Evolutionary conservation across 208 protist species (phyloP), one percentile per base, ranked within the genome.

Genomic region (Trypanosoma brucei): DNA sequence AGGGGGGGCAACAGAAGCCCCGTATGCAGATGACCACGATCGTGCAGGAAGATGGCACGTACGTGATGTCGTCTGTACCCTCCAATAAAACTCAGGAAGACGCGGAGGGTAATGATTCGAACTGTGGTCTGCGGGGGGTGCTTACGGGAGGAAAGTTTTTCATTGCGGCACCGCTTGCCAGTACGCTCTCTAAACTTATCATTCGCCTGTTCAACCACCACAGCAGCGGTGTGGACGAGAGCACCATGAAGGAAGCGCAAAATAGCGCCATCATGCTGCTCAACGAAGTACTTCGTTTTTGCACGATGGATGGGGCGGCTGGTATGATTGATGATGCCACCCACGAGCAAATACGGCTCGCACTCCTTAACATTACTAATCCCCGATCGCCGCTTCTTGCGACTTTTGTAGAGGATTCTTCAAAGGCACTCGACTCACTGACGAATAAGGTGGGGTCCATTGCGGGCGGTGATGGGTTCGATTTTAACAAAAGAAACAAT

Each of bases 111-210:
- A 34, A 58, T 49, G 49, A 38, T 40, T 35, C 1, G 22, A 22
- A 22, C 22, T 22, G 63, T 39, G 82, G 83, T 11, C 64, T 96
- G 65, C 79, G 87, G 2, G 30, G 48, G 45, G 58, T 79, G 3
- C 71, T 98, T 51, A 61, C 76, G 31, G 67, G 73, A 35, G 96
- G 97, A 8, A 95, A 99, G 67, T 98, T 96, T 70, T 99, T 98
- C 76, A 71, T 99, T 36, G 94, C 83, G 0, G 50, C 93, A 7
- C 81, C 86, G 3, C 66, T 99, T 8, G 84, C 88, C 34, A 88
- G 73, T 30, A 91, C 97, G 3, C 73, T 99, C 0, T 78, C 86
- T 1, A 99, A 99, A 81, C 83, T 99, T n/a, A 89, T 96, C 36
- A 63, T 97, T n/a, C 87, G 77, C 48, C 63, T 90, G 22, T 81